Conservation (phyloP, 331 rosid genomes). For the Malus hybrid region DNA sequence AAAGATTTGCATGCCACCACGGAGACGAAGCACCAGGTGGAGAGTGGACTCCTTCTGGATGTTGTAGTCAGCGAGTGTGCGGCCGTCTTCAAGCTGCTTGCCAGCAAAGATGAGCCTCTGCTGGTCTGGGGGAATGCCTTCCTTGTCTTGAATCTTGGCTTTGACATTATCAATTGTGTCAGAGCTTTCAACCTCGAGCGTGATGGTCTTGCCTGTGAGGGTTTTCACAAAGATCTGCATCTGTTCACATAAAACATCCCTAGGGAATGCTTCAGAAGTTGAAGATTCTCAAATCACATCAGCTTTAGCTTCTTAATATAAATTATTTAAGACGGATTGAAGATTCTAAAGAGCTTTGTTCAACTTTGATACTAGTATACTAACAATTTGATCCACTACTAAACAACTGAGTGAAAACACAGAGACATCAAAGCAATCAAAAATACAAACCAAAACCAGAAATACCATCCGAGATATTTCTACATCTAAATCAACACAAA, state of each 20-base stretch:
- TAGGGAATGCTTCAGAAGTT: background rate
- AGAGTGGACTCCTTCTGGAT: conserved; percentile 13
- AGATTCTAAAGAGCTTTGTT: background rate
- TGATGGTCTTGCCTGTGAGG: conserved; percentile 6
- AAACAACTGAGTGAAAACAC: background rate
- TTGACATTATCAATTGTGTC: conserved; percentile 11
- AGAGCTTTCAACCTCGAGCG: background rate
- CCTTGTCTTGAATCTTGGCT: conserved; percentile 12
- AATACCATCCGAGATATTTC: background rate
- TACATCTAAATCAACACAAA: background rate
- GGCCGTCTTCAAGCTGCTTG: conserved; percentile 8
- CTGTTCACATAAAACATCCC: background rate
- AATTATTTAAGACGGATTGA: too few relatives aligned
- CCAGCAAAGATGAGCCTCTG: conserved; percentile 10
- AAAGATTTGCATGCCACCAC: conserved; percentile 13
- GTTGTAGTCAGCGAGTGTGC: conserved; percentile 4
- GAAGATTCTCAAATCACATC: too few relatives aligned
- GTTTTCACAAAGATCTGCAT: conserved; percentile 12
- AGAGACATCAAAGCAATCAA: background rate
- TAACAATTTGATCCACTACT: background rate
- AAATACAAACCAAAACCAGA: background rate
- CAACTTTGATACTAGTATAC: background rate
- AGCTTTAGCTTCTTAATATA: too few relatives aligned
- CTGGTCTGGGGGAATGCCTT: conserved; percentile 11
- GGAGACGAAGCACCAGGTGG: background rate